Base-by-base conservation (phyloP, 2,329 filamentous ascomycete genomes). In the Botrytis cinerea region DNA sequence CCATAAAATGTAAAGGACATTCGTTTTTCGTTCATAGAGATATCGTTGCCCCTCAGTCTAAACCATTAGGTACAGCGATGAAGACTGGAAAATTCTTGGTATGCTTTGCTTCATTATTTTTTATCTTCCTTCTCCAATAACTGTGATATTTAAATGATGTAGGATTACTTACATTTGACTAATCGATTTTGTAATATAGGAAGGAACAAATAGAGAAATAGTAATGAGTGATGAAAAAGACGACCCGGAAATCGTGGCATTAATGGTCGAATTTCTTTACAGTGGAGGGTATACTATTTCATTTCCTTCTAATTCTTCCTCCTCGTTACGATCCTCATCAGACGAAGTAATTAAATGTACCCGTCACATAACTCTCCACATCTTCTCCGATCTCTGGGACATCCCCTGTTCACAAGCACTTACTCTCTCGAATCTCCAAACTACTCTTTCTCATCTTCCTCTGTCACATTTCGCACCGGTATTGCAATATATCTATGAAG, bases 241-340 rank as follows among this genome's bases (percentile, higher is more conserved):
- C 20, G 63, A 74, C 7, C 74, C 59, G 7, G 62, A 71, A 6
- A 71, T 73, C 18, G 57, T 75, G 3, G 43, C n/a, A 22, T 32
- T 46, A 5, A 69, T 74, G 60, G 25, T 75, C 54, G n/a, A 66
- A 7, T 75, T 71, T 60, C 38, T 70, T 14, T 70, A 70, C 25
- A 60, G 9, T 2, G 51, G 51, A 32, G 67, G 46, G 32, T 70
- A 70, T 16, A 40, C 18, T 35, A 12, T 32, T 35, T 35, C 51
- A 18, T 57, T 57, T 32, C n/a, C 51, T 6, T 28, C n/a, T 4
- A 54, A 59, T 22, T 20, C 57, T 9, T 35, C 59, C 5, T 35
- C 59, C 28, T 22, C 10, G 0, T 6, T 28, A 60, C 32, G 16
- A 18, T 35, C 0, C 20, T 60, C 57, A 18, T 28, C 51, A 57